phyloP scores from a whole-genome alignment of 2,329 filamentous ascomycete species.

The Aspergillus calidoustus region DNA sequence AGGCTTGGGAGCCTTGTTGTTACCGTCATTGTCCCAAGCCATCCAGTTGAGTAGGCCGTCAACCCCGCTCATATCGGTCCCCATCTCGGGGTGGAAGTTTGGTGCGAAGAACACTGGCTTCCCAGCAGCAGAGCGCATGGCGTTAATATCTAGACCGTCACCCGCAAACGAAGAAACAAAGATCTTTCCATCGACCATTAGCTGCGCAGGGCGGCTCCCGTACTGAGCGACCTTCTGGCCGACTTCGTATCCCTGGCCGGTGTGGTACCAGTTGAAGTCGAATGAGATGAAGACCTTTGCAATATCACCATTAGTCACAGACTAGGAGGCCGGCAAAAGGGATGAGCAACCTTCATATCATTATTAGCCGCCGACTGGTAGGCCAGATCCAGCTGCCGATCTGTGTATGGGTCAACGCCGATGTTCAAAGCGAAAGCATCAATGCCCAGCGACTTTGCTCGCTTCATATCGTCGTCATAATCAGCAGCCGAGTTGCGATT shows the following conservation, averaged over 20 bases:
- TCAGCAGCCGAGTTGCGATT: slow-evolving; percentile 49
- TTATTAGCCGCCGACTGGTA: slow-evolving; percentile 54
- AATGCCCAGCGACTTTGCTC: slow-evolving; percentile 49
- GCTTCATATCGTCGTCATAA: slow-evolving; percentile 55
- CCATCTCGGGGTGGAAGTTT: slow-evolving; percentile 53
- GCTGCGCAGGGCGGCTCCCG: slow-evolving; percentile 50
- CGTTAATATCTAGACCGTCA: slow-evolving; percentile 51
- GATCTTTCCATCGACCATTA: slow-evolving; percentile 54
- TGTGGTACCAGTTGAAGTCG: slow-evolving; percentile 58
- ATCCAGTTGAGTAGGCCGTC: slow-evolving; percentile 52
- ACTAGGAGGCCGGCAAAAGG: slow-evolving; percentile 59
- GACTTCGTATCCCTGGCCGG: slow-evolving; percentile 43
- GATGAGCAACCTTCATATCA: slow-evolving; percentile 60
- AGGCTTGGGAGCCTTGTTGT: slow-evolving; percentile 55
- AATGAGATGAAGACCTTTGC: slow-evolving; percentile 64
- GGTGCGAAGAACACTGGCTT: slow-evolving; percentile 54
- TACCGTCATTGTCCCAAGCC: slow-evolving; percentile 48
- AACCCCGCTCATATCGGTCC: slow-evolving; percentile 40
- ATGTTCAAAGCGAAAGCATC: slow-evolving; percentile 59
- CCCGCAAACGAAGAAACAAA: slow-evolving; percentile 61
- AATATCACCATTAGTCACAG: slow-evolving; percentile 51
- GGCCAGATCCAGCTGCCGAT: slow-evolving; percentile 53
- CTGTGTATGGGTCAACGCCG: slow-evolving; percentile 48
- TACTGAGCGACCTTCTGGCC: slow-evolving; percentile 55
- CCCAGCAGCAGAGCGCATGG: slow-evolving; percentile 49